Percentiles rank a stretch among this genome's conserved stretches.
phyloP scores from a whole-genome alignment of 768 basidiomycete genomes.

The Sarcomyxa edulis region DNA sequence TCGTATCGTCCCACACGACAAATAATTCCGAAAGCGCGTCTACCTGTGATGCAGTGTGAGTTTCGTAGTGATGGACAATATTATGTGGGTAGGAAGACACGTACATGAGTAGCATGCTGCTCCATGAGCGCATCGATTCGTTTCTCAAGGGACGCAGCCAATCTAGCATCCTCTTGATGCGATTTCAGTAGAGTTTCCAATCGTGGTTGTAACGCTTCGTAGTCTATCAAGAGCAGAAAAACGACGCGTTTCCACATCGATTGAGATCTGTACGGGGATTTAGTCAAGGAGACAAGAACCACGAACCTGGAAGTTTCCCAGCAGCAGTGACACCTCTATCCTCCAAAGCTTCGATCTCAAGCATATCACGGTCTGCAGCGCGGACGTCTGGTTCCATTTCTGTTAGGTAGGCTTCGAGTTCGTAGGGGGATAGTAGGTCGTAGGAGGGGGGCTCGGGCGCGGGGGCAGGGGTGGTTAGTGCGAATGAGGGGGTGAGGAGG shows the following conservation, averaged over 20 bases:
- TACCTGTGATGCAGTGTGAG: conserved; percentile 38
- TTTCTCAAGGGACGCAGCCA: conserved; percentile 58
- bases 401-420: conserved; percentile 62
- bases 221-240: conserved; percentile 40
- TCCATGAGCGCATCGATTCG: conserved; percentile 64
- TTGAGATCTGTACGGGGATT: not conserved
- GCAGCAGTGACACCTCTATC: conserved; percentile 67
- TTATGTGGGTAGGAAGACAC: conserved; percentile 13
- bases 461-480: conserved; percentile 57
- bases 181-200: conserved; percentile 51
- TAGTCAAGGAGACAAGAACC: not conserved
- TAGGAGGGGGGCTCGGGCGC: conserved; percentile 44
- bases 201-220: conserved; percentile 64
- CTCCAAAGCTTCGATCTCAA: conserved; percentile 68
- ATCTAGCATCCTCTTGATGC: conserved; percentile 53
- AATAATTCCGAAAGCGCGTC: conserved; percentile 81
- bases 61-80: not conserved
- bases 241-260: not conserved
- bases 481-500: conserved; percentile 70
- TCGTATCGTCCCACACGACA: conserved; percentile 77
- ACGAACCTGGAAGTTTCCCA: conserved; percentile 60
- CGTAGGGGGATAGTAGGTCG: conserved; percentile 59
- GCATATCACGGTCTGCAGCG: conserved; percentile 75
- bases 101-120: conserved; percentile 64
- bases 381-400: conserved; percentile 87